Base-by-base conservation (phyloP, 345 rosid genomes). In the Gynandropsis gynandra region DNA sequence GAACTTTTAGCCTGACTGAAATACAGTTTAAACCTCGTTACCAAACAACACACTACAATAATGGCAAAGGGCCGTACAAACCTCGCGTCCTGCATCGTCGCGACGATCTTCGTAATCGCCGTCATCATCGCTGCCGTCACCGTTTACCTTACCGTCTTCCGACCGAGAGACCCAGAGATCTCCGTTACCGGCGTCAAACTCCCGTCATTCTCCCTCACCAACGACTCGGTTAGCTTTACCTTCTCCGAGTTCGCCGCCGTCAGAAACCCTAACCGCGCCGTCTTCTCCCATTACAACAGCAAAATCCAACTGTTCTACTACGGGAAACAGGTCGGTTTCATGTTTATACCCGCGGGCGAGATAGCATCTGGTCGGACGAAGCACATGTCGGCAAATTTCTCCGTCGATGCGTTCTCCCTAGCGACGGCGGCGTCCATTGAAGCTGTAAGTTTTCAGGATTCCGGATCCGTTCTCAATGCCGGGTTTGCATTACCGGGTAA, bases 301-400 rank as follows among this genome's bases (percentile, higher is more conserved):
- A 75, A 75, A 52, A 76, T 93, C 62, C 81, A 88, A 89, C 94
- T 93, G 40, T 75, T 83, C 66, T 81, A 85, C 76, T 72, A 84
- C 6, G 95, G 95, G 3, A 72, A 78, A 52, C 97, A 74, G 66
- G 85, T 93, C 57, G 99, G 97, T 0, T 85, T 75, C 77, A 75
- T 77, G 76, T 87, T 85, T 72, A 72, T 93, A 29, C 99, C 99
- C 16, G 97, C 99, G 9, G 95, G 97, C 0, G 76, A 83, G 73
- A 80, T 88, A 81, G 81, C 67, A 27, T 50, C 95, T 24, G 88
- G 94, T 52, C 85, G n/a, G 69, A 81, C 95, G 43, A 76, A 88
- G 69, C 72, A 74, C 68, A 88, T 88, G 99, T 78, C 78, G 9
- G 95, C 89, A 5, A 72, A 69, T 42, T 93, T 88, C 68, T 50